Base-by-base conservation (phyloP, 176 grass and related monocot species). In the Neostapfia colusana region DNA sequence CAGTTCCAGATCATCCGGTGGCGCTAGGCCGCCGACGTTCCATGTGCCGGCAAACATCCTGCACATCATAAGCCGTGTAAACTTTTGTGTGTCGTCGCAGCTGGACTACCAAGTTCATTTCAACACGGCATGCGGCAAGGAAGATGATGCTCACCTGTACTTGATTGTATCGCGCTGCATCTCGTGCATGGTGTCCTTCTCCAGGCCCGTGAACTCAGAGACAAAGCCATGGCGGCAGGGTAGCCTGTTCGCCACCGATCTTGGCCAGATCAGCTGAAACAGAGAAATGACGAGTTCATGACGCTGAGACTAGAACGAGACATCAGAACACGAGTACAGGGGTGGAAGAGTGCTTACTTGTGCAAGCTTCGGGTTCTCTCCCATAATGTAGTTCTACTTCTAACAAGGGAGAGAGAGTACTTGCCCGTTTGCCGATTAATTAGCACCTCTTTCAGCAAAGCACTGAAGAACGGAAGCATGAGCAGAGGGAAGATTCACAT, bases 11-110 rank as follows among this genome's bases (percentile, higher is more conserved):
- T 85, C 88, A 34, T 85, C 78, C 4, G 83, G 73, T 0, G 93
- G 90, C 41, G 42, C 44, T 44, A 83, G 27, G 70, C 90, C 93
- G 74, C 85, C 93, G 0, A 97, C 85, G 71, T 97, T 97, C 93
- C 93, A 97, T 0, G 93, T 93, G 8, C 88, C 70, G 14, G 83
- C 77, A 48, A 97, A 97, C 31, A 97, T 72, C 69, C 90, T 97
- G 70, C 70, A 82, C 51, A 83, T 6, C 28, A 56, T 37, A 24
- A 11, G 43, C 36, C 58, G 65, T 25, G 59, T 10, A 34, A 56
- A 58, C 11, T 1, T 5, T 68, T 8, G 42, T 43, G 11, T 10
- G 42, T 46, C 2, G 9, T 73, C 44, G 36, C 10, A 23, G 36
- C 37, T 44, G 15, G 9, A 13, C 1, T 2, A 40, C 15, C n/a